Conservation (phyloP, 495 filamentous ascomycete species). For the Hypomontagnella submonticulosa region DNA sequence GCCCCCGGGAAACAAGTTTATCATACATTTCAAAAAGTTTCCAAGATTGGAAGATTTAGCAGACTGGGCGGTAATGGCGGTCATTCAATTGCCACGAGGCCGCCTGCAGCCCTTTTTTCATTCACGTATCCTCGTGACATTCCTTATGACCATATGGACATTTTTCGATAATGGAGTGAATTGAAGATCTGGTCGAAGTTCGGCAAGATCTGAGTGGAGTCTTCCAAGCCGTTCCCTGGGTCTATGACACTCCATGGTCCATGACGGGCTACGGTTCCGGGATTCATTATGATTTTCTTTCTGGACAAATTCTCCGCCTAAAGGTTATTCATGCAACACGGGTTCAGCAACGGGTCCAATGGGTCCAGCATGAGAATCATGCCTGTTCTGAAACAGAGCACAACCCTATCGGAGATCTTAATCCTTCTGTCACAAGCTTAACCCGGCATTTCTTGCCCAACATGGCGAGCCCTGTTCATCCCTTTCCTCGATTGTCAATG, state of each 20-base stretch:
- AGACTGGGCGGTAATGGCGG: slow-evolving; percentile 18
- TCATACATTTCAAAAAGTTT: not conserved
- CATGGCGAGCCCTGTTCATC: slow-evolving; percentile 19
- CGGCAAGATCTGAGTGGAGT: slow-evolving; percentile 30
- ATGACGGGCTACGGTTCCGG: slow-evolving; percentile 16
- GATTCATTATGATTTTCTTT: slow-evolving; percentile 23
- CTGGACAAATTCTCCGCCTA: slow-evolving; percentile 16
- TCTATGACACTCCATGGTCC: not conserved
- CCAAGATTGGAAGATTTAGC: no score
- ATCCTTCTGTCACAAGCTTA: slow-evolving; percentile 25
- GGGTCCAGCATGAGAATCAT: slow-evolving; percentile 39
- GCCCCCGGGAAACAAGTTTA: not conserved
- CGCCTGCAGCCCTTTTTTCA: slow-evolving; percentile 22
- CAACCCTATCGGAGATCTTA: slow-evolving; percentile 47
- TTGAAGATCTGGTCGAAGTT: slow-evolving; percentile 16
- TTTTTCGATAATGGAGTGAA: slow-evolving; percentile 14
- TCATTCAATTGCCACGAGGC: slow-evolving; percentile 27
- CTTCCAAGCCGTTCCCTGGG: not conserved
- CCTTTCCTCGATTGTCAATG: slow-evolving; percentile 30
- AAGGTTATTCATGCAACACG: slow-evolving; percentile 29
- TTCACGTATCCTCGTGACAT: not conserved
- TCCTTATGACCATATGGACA: slow-evolving; percentile 33
- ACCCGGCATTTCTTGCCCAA: slow-evolving; percentile 38
- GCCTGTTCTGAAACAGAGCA: slow-evolving; percentile 43
- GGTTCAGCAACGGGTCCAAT: slow-evolving; percentile 12